These are phyloP conservation scores for Solanum gandarillasii DNA, from an alignment of 257 asterid species.

Conservation along the genomic window DNA sequence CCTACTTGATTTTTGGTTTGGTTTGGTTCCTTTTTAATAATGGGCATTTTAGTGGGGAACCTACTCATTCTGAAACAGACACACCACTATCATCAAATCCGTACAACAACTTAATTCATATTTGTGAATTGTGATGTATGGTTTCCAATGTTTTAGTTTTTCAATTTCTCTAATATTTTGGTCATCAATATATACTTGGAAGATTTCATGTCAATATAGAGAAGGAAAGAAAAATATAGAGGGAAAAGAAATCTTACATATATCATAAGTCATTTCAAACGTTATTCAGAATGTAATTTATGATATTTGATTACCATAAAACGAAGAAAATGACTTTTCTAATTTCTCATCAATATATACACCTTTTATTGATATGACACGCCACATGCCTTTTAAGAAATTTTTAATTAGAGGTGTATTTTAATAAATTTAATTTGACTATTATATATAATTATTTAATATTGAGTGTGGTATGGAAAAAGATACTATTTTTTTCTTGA, in stretches of 20 bases:
- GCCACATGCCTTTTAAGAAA: neutral
- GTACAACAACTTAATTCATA: neutral
- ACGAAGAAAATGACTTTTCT: neutral
- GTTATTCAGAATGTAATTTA: neutral
- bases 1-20: neutral
- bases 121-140: neutral
- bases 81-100: neutral
- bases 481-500: too few relatives aligned
- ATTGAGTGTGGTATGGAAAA: too few relatives aligned
- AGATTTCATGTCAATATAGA: neutral
- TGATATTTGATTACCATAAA: neutral
- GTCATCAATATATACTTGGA: neutral
- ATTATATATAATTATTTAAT: too few relatives aligned
- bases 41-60: conserved; percentile 3
- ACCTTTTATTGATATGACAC: neutral
- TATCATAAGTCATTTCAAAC: neutral
- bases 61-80: neutral
- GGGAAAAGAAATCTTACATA: neutral
- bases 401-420: too few relatives aligned
- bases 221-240: neutral
- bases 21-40: neutral
- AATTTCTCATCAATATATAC: neutral
- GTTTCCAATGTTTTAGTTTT: neutral
- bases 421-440: too few relatives aligned
- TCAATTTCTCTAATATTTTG: neutral